phyloP scores from a whole-genome alignment of 2,329 filamentous ascomycete genomes.

The Verticillium klebahnii region DNA sequence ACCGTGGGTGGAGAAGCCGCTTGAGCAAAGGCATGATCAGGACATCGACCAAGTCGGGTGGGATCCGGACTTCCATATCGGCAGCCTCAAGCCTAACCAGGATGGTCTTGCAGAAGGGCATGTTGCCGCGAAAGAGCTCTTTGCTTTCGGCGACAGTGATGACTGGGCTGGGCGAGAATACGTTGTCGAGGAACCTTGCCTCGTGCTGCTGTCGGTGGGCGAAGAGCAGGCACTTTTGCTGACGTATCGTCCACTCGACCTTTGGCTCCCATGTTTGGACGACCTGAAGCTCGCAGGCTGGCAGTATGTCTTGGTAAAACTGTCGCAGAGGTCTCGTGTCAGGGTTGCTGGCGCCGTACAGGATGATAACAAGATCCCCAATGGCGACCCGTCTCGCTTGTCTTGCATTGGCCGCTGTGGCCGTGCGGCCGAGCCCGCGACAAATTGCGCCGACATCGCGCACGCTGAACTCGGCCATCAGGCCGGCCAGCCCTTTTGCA shows the following conservation, averaged over 20 bases:
- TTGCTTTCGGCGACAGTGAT: neutral
- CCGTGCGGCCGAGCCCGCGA: conserved; percentile 14
- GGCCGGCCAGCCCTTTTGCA: conserved; percentile 13
- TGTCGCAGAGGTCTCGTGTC: conserved; percentile 15
- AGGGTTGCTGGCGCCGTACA: conserved; percentile 5
- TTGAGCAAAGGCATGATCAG: conserved; percentile 17
- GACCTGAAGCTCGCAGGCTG: conserved; percentile 14
- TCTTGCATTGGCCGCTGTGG: conserved; percentile 13
- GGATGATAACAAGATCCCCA: conserved; percentile 13
- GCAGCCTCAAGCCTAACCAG: neutral
- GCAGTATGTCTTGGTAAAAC: conserved; percentile 19
- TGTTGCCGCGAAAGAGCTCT: neutral
- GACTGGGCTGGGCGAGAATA: neutral
- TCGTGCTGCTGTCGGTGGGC: neutral
- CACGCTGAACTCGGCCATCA: conserved; percentile 21
- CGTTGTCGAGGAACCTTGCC: neutral
- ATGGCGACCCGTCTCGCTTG: conserved; percentile 16
- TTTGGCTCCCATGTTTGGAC: conserved; percentile 15
- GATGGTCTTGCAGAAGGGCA: neutral
- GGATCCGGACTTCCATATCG: conserved; percentile 2
- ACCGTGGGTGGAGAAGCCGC: conserved; percentile 11
- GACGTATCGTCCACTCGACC: neutral
- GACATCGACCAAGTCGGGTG: conserved; percentile 13
- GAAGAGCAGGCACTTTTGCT: neutral
- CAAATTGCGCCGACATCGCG: conserved; percentile 15